Evolutionary conservation across 768 basidiomycete species (phyloP).

Genomic region (Podaxis sp.): DNA sequence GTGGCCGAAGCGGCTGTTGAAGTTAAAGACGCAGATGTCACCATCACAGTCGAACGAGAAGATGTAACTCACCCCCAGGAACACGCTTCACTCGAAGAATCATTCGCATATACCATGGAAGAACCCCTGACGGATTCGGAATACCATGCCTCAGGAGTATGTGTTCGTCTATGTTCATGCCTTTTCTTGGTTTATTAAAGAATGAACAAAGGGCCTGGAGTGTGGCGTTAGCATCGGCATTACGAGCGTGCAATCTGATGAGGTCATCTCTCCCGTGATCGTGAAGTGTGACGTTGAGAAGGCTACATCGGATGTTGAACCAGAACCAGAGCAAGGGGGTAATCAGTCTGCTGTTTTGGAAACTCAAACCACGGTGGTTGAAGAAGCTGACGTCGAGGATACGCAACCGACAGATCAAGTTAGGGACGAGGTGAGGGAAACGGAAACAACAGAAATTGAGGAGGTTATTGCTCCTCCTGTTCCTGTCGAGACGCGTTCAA

Average conservation of each 20-base stretch:
- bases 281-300: conserved; percentile 7
- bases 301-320: not conserved
- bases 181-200: not conserved
- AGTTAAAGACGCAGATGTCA: not conserved
- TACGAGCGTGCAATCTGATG: conserved; percentile 1
- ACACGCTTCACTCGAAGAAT: not conserved
- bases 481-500: not conserved
- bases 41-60: not conserved
- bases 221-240: conserved; percentile 9
- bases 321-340: not conserved
- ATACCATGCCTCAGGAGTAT: conserved; percentile 26
- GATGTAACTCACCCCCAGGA: not conserved
- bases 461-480: not conserved
- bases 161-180: conserved; percentile 6
- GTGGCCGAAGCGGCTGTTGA: not conserved
- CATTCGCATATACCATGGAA: conserved; percentile 22
- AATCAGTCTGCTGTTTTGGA: not conserved
- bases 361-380: not conserved
- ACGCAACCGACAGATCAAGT: not conserved
- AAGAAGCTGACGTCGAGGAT: not conserved
- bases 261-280: not conserved
- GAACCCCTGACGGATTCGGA: conserved; percentile 25
- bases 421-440: not conserved
- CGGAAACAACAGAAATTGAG: not conserved
- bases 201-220: conserved; percentile 16